These are phyloP conservation scores for Hypoxylon sp. DNA, from an alignment of 2,329 filamentous ascomycete genomes.

Conservation along the genomic window DNA sequence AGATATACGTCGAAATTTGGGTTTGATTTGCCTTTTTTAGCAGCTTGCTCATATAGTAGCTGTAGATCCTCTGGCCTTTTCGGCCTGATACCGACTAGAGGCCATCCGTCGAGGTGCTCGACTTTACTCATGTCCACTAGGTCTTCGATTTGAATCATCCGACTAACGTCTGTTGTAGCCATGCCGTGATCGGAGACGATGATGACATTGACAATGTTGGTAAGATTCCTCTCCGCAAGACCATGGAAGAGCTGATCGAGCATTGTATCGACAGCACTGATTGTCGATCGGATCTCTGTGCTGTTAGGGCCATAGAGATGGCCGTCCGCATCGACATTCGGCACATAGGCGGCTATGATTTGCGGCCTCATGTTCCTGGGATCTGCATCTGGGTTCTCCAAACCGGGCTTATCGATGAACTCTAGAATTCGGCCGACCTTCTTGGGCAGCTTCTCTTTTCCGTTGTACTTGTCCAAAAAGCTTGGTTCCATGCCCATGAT, in stretches of 20 bases:
- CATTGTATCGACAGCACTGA: constrained; percentile 86
- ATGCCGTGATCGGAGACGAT: constrained; percentile 99
- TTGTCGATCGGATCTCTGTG: constrained; percentile 87
- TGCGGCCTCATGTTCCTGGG: constrained; percentile 79
- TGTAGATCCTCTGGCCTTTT: constrained; percentile 77
- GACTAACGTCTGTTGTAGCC: constrained; percentile 87
- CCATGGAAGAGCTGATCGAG: constrained; percentile 82
- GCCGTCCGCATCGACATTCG: constrained; percentile 89
- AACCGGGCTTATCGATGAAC: constrained; percentile 87
- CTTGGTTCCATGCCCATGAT: constrained; percentile 81
- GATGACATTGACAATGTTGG: constrained; percentile 90
- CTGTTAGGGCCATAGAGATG: constrained; percentile 95
- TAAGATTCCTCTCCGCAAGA: constrained; percentile 85
- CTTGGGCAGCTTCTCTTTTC: constrained; percentile 77
- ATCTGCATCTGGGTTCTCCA: constrained; percentile 69
- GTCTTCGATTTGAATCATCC: constrained; percentile 91
- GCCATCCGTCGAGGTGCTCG: constrained; percentile 93
- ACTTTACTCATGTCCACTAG: constrained; percentile 83
- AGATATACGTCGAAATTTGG: constrained; percentile 89
- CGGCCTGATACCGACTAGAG: constrained; percentile 88
- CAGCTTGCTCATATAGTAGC: constrained; percentile 74
- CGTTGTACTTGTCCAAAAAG: constrained; percentile 88
- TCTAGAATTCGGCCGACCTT: constrained; percentile 86
- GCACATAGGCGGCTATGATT: constrained; percentile 94
- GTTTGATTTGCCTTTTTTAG: constrained; percentile 70